phyloP scores from a whole-genome alignment of 441 rosid genomes.

The Gossypium lobatum region DNA sequence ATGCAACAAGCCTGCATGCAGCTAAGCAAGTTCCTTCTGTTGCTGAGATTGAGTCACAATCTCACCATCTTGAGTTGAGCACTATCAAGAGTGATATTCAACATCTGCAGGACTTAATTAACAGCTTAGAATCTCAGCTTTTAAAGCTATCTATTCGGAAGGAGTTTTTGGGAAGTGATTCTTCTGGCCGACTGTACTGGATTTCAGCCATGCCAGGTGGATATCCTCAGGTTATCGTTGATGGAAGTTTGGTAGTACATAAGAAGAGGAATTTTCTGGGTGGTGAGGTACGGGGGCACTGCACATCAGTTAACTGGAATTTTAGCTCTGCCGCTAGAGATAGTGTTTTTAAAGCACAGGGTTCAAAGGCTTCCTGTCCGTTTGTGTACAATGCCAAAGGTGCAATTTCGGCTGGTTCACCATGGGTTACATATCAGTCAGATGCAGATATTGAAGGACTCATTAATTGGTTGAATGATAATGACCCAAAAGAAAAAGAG shows the following conservation, averaged over 20 bases:
- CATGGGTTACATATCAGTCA: conserved; percentile 67
- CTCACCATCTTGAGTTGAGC: conserved; percentile 48
- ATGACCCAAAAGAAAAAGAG: conserved; percentile 63
- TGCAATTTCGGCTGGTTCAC: conserved; percentile 31
- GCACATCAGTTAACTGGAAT: conserved; percentile 18
- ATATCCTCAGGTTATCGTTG: conserved; percentile 60
- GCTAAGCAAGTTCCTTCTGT: conserved; percentile 34
- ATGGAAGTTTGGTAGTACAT: conserved; percentile 57
- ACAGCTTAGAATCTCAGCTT: conserved; percentile 57
- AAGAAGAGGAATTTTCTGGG: conserved; percentile 25
- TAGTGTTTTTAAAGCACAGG: conserved; percentile 30
- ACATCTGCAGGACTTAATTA: conserved; percentile 55
- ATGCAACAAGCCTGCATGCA: conserved; percentile 23
- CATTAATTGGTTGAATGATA: conserved; percentile 62
- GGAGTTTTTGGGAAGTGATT: conserved; percentile 89
- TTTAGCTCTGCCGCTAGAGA: conserved; percentile 20
- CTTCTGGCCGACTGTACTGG: conserved; percentile 82
- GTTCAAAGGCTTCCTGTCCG: conserved; percentile 59
- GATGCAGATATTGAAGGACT: conserved; percentile 72
- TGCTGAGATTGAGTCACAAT: conserved; percentile 48
- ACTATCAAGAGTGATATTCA: conserved; percentile 50
- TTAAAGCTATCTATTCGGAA: conserved; percentile 59
- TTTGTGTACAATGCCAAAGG: conserved; percentile 39
- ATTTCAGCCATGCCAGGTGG: conserved; percentile 51
- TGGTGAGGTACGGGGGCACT: neutral